Evolutionary conservation across 805 yeast species (phyloP).

Genomic region (Pichia nanzhaoensis): DNA sequence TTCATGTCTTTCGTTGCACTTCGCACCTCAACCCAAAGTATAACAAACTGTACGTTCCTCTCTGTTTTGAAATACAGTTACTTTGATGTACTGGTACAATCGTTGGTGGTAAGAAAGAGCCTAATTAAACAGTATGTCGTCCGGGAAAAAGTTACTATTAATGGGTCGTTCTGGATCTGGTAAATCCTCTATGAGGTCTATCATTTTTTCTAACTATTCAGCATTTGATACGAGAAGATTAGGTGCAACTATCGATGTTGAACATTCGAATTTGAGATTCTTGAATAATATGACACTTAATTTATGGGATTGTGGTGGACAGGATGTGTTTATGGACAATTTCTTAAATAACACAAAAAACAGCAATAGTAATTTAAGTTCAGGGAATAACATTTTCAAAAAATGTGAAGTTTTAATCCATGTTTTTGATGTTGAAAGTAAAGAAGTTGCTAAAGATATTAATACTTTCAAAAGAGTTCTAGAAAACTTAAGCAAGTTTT

Average conservation of each 20-base stretch:
- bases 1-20: no score
- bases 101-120: background rate
- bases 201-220: slow-evolving; percentile 90
- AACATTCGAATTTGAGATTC: slow-evolving; percentile 88
- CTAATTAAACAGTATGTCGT: slow-evolving; percentile 13
- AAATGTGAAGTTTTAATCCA: slow-evolving; percentile 94
- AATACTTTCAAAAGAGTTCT: slow-evolving; percentile 84
- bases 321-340: slow-evolving; percentile 93
- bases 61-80: background rate
- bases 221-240: slow-evolving; percentile 93
- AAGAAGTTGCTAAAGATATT: slow-evolving; percentile 86
- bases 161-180: slow-evolving; percentile 97
- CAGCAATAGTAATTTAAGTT: slow-evolving; percentile 55
- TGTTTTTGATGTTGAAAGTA: slow-evolving; percentile 93
- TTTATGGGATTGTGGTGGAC: slow-evolving; percentile 98
- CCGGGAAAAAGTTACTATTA: slow-evolving; percentile 54
- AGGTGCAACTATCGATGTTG: slow-evolving; percentile 98
- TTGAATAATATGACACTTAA: slow-evolving; percentile 93
- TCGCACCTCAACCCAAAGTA: no score
- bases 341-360: slow-evolving; percentile 38
- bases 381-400: slow-evolving; percentile 89
- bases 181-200: slow-evolving; percentile 94
- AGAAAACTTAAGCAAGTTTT: slow-evolving; percentile 70
- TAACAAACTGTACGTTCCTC: no score
- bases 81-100: background rate